A percentile compares a stretch with the other conserved stretches of the same genome.
These are phyloP conservation scores for Aspergillus egyptiacus DNA, from an alignment of 495 filamentous ascomycete genomes.

Conservation along the genomic window DNA sequence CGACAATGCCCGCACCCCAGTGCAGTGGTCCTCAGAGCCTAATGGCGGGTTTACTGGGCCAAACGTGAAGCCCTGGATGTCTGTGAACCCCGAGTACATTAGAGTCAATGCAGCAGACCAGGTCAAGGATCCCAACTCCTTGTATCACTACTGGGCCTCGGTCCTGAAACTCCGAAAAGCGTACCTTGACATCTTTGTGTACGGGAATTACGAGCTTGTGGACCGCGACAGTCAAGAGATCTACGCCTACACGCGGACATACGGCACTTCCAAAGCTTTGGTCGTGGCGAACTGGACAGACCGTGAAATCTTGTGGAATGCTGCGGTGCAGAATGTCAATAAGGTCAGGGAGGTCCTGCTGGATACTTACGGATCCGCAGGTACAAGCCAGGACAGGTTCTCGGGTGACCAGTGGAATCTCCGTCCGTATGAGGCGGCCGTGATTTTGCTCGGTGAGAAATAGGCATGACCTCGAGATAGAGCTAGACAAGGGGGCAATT, in stretches of 20 bases:
- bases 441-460: conserved; percentile 21
- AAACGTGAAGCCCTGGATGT: conserved; percentile 56
- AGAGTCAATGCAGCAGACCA: conserved; percentile 48
- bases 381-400: conserved; percentile 23
- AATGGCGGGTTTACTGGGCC: conserved; percentile 50
- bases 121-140: conserved; percentile 37
- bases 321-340: conserved; percentile 28
- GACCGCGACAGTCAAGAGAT: conserved; percentile 39
- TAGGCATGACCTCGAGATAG: no score
- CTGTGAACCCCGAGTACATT: conserved; percentile 48
- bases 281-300: conserved; percentile 50
- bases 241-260: conserved; percentile 43
- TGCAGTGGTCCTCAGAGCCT: conserved; percentile 44
- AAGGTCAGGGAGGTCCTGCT: conserved; percentile 35
- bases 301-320: conserved; percentile 34
- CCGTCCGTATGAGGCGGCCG: conserved; percentile 37
- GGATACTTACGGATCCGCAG: conserved; percentile 33
- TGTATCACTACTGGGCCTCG: conserved; percentile 48
- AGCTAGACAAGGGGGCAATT: no score
- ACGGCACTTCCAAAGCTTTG: conserved; percentile 38
- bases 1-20: conserved; percentile 52
- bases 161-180: conserved; percentile 50
- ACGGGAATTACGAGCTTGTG: conserved; percentile 52
- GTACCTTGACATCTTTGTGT: conserved; percentile 53
- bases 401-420: conserved; percentile 28